Evolutionary conservation across 225 moss, liverwort and hornwort species (phyloP).

Genomic region (Ulota crispa): DNA sequence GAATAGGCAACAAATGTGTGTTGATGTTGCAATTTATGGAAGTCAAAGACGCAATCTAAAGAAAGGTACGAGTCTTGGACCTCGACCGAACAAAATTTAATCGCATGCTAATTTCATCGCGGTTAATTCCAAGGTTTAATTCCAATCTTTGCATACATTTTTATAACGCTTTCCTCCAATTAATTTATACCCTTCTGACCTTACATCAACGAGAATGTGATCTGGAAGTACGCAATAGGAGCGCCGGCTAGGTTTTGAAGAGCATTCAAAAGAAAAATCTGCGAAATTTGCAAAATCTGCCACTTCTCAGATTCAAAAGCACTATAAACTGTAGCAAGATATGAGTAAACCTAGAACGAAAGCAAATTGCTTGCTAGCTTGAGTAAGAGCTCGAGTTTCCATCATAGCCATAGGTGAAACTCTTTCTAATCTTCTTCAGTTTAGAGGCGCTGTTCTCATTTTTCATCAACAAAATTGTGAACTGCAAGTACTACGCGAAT

Average conservation of each 20-base stretch:
- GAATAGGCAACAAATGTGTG: conserved; percentile 21
- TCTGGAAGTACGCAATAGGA: neutral
- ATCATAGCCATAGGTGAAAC: neutral
- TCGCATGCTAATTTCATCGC: neutral
- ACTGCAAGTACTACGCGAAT: neutral
- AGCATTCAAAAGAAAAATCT: neutral
- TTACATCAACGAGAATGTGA: neutral
- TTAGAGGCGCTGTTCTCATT: neutral
- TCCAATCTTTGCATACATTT: neutral
- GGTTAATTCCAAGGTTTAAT: neutral
- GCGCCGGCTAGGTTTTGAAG: neutral
- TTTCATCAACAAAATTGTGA: neutral
- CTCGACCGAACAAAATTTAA: neutral
- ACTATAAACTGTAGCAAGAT: neutral
- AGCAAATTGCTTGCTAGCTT: neutral
- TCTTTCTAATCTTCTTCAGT: neutral
- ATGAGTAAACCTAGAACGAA: neutral
- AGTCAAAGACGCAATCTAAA: neutral
- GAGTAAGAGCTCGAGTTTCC: neutral
- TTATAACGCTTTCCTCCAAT: neutral
- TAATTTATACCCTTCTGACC: neutral
- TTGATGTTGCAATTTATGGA: neutral
- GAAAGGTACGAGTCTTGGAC: neutral
- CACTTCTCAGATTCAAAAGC: neutral
- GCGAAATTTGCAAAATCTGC: neutral